Conservation (phyloP, 352 stramenopile species). For the Peronospora farinosa region DNA sequence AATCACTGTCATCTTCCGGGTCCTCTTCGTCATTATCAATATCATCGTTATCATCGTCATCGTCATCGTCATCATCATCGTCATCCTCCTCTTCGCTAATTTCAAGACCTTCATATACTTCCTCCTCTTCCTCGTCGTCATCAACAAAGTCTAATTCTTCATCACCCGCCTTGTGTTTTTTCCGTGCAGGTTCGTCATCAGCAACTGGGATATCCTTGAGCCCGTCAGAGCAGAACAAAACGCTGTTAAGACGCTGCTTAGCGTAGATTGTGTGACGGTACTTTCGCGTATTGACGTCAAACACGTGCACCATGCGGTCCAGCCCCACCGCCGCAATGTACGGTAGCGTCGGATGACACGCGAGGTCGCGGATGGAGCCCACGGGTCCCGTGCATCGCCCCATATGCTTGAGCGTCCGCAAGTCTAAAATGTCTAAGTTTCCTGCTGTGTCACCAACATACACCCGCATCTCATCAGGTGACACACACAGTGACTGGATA, state of each 20-base stretch:
- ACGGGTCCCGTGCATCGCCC: slow-evolving; percentile 85
- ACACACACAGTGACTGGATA: slow-evolving; percentile 64
- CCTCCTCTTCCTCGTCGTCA: slow-evolving; percentile 53
- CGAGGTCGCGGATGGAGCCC: slow-evolving; percentile 87
- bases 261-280: slow-evolving; percentile 67
- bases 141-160: slow-evolving; percentile 35
- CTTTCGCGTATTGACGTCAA: slow-evolving; percentile 83
- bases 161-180: slow-evolving; percentile 43
- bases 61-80: slow-evolving; percentile 44
- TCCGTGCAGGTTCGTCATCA: slow-evolving; percentile 30
- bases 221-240: slow-evolving; percentile 86
- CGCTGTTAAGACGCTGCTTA: slow-evolving; percentile 87
- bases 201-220: slow-evolving; percentile 46
- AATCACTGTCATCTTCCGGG: slow-evolving; percentile 14
- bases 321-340: slow-evolving; percentile 88
- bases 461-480: slow-evolving; percentile 67
- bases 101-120: slow-evolving; percentile 82
- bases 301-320: slow-evolving; percentile 92
- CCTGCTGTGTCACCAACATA: slow-evolving; percentile 87
- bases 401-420: slow-evolving; percentile 82
- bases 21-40: slow-evolving; percentile 43
- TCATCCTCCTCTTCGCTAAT: slow-evolving; percentile 57
- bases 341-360: slow-evolving; percentile 85
- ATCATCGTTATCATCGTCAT: slow-evolving; percentile 38
- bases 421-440: slow-evolving; percentile 84